Percentiles rank a stretch among this genome's conserved stretches.
These are phyloP conservation scores for Ramaria rubella DNA, from an alignment of 768 basidiomycete species.

Conservation along the genomic window DNA sequence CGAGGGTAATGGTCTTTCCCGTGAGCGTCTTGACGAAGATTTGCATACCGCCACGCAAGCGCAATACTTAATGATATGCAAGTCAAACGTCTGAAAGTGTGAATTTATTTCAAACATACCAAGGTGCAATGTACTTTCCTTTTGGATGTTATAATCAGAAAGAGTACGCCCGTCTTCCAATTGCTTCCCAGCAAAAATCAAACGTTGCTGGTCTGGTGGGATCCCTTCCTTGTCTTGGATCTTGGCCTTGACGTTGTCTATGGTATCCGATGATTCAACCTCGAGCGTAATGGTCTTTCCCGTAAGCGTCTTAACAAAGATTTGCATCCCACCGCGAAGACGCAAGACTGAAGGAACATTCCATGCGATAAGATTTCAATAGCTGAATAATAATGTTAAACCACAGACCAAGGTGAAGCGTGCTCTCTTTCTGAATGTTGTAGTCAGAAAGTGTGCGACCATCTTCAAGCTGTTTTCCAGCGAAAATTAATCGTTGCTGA, in stretches of 20 bases:
- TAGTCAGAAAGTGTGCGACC: conserved; percentile 43
- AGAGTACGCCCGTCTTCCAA: conserved; percentile 90
- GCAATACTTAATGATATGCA: conserved; percentile 44
- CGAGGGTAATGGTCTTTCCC: conserved; percentile 86
- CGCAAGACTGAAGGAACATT: conserved; percentile 2
- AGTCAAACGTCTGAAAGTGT: background rate
- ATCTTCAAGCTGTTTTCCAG: conserved; percentile 44
- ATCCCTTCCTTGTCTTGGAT: conserved; percentile 39
- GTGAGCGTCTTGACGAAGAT: conserved; percentile 80
- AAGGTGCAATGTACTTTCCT: conserved; percentile 87
- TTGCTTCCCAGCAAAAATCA: conserved; percentile 95
- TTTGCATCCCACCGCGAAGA: conserved; percentile 53
- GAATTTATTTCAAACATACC: conserved; percentile 41
- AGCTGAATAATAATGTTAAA: conserved; percentile 10
- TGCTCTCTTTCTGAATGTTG: conserved; percentile 74
- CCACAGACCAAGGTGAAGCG: conserved; percentile 59
- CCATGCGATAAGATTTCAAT: conserved; percentile 21
- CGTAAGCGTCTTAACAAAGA: conserved; percentile 38
- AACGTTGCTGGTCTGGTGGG: conserved; percentile 88
- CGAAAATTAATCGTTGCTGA: conserved; percentile 42
- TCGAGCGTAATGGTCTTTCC: conserved; percentile 42
- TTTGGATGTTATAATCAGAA: conserved; percentile 90
- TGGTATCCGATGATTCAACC: conserved; percentile 40
- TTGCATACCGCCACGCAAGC: conserved; percentile 88
- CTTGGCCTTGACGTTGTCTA: conserved; percentile 40